Base-by-base conservation (phyloP, 352 stramenopile genomes). In the Pythium rishiriense region DNA sequence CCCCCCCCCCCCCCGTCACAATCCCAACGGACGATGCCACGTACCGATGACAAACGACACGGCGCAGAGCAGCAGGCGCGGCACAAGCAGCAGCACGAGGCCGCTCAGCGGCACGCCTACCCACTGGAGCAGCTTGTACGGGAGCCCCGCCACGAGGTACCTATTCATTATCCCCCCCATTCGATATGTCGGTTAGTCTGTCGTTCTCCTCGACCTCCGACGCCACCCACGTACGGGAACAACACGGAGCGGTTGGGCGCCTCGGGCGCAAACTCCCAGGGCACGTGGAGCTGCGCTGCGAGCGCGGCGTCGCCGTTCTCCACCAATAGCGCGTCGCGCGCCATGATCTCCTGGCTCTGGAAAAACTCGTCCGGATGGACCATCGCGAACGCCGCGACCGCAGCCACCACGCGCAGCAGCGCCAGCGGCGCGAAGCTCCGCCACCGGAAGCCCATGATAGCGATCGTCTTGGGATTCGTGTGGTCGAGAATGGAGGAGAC, bases 361-460 rank as follows among this genome's bases (percentile, higher is more conserved):
- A 96, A 96, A 59, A 91, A 96, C 70, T 96, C 87, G 60, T 96
- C 87, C 21, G 85, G 83, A 58, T 92, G 82, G 49, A 92, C 66
- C 78, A 93, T 88, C 0, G 79, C 76, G 48, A 83, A 49, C n/a
- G 79, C 62, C 2, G 69, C 14, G 10, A 83, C 51, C 14, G 70
- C 62, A 9, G 49, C 68, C 11, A 66, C 22, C 26, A 84, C 58
- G 14, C 87, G 74, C 15, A 92, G 50, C 46, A 66, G 62, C 31
- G 70, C 78, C 25, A 90, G 68, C 24, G 66, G 37, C 33, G 47
- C 63, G 53, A 84, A 88, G 29, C 14, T 10, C 8, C 57, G 52
- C 69, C 64, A 65, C 11, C 31, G 53, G 33, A 52, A 54, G 19
- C 28, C 21, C 15, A 15, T 14, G 26, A 26, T n/a, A n/a, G n/a